Conservation (phyloP, 2,329 filamentous ascomycete genomes). For the Calonectria leucothoes region DNA sequence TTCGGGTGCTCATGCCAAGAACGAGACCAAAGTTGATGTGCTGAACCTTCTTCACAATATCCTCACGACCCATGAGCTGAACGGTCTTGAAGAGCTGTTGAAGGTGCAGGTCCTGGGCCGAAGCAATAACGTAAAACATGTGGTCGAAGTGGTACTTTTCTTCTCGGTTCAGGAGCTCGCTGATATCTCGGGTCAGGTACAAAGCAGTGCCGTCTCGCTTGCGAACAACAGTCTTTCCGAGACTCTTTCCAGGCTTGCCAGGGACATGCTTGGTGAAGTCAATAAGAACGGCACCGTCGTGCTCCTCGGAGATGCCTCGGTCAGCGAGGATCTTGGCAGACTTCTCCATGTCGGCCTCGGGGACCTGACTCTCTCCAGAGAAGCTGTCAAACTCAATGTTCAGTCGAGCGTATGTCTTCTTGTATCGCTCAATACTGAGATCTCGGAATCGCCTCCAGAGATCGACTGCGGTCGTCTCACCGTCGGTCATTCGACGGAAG, state of each 20-base stretch:
- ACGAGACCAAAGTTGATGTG: slow-evolving; percentile 83
- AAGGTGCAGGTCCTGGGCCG: slow-evolving; percentile 78
- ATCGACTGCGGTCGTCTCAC: slow-evolving; percentile 68
- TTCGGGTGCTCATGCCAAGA: slow-evolving; percentile 76
- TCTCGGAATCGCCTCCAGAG: slow-evolving; percentile 76
- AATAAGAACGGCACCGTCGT: slow-evolving; percentile 78
- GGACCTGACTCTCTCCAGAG: slow-evolving; percentile 80
- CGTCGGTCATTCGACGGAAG: slow-evolving; percentile 78
- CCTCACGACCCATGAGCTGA: slow-evolving; percentile 75
- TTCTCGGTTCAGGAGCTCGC: slow-evolving; percentile 75
- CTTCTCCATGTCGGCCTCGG: slow-evolving; percentile 73
- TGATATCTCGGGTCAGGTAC: slow-evolving; percentile 83
- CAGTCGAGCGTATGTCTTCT: slow-evolving; percentile 75
- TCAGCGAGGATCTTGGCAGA: slow-evolving; percentile 72
- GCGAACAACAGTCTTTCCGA: slow-evolving; percentile 77
- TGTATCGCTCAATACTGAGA: slow-evolving; percentile 74
- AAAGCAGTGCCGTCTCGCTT: slow-evolving; percentile 81
- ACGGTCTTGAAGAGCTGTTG: slow-evolving; percentile 83
- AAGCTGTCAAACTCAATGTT: slow-evolving; percentile 79
- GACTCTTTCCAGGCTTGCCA: slow-evolving; percentile 74
- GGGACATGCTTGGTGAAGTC: slow-evolving; percentile 77
- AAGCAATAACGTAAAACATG: slow-evolving; percentile 84
- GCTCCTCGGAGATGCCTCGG: slow-evolving; percentile 74
- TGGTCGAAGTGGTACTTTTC: slow-evolving; percentile 77
- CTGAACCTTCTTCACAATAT: slow-evolving; percentile 75